These are phyloP conservation scores for Alternaria consortialis DNA, from an alignment of 2,329 filamentous ascomycete genomes.

Conservation along the genomic window DNA sequence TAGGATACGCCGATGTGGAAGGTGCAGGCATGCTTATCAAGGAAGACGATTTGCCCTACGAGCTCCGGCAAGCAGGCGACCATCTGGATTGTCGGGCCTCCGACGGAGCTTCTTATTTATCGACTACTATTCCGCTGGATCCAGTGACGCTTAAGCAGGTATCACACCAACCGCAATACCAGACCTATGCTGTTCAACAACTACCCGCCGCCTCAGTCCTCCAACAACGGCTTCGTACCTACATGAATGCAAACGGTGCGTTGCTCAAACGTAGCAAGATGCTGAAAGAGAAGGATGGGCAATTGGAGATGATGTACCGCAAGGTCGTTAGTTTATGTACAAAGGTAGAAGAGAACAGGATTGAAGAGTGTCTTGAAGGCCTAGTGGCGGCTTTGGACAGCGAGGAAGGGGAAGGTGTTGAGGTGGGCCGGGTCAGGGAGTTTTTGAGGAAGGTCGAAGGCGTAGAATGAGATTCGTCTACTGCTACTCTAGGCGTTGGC, in stretches of 20 bases:
- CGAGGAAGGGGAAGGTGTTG: conserved; percentile 73
- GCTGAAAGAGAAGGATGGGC: conserved; percentile 80
- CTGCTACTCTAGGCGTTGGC: neutral
- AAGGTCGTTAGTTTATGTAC: conserved; percentile 90
- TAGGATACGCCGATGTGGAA: conserved; percentile 60
- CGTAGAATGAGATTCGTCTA: conserved; percentile 45
- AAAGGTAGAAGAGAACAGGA: conserved; percentile 76
- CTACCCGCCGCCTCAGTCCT: conserved; percentile 55
- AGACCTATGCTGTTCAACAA: conserved; percentile 17
- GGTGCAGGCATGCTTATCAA: conserved; percentile 43
- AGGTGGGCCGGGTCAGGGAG: conserved; percentile 78
- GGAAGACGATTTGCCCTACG: conserved; percentile 38
- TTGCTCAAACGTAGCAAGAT: conserved; percentile 73
- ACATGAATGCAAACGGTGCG: conserved; percentile 72
- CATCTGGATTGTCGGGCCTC: conserved; percentile 41
- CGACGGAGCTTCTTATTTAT: conserved; percentile 41
- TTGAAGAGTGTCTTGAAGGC: conserved; percentile 81
- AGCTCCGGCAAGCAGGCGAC: conserved; percentile 41
- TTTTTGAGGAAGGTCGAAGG: conserved; percentile 83
- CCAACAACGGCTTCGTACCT: conserved; percentile 73
- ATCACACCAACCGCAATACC: conserved; percentile 35
- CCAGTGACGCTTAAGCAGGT: conserved; percentile 33
- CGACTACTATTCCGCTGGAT: conserved; percentile 38
- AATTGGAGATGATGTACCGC: conserved; percentile 87
- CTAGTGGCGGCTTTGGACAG: conserved; percentile 90